Conservation (phyloP, 2,329 filamentous ascomycete genomes). For the Colletotrichum sp. region DNA sequence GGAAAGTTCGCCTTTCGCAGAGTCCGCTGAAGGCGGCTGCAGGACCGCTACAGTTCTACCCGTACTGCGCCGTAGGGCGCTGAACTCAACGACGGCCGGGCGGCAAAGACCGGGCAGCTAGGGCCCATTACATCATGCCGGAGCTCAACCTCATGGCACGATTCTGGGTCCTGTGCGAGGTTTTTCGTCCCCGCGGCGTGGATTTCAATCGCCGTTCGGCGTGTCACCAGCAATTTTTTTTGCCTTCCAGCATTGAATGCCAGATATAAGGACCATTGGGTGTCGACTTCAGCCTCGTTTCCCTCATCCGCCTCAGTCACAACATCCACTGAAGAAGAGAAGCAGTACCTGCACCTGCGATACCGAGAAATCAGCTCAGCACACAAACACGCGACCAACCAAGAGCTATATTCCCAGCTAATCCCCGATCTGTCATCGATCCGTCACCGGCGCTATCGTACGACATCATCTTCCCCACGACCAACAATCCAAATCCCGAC, state of each 20-base stretch:
- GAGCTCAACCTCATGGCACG: slow-evolving; percentile 16
- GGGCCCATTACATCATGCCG: slow-evolving; percentile 21
- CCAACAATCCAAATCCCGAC: slow-evolving; percentile 1
- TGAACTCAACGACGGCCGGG: background rate
- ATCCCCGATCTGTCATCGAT: slow-evolving; percentile 11
- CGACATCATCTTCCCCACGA: slow-evolving; percentile 10
- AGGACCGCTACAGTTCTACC: background rate
- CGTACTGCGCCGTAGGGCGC: background rate
- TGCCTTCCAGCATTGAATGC: background rate
- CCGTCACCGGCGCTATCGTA: slow-evolving; percentile 11
- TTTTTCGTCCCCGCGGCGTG: slow-evolving; percentile 8
- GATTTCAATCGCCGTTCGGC: slow-evolving; percentile 17
- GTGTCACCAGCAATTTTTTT: background rate
- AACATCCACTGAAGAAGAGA: background rate
- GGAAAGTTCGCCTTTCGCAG: slow-evolving; percentile 18
- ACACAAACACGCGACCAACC: background rate
- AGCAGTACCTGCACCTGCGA: background rate
- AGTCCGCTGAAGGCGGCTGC: background rate
- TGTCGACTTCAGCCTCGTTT: background rate
- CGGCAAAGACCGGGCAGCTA: slow-evolving; percentile 16
- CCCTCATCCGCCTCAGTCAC: background rate
- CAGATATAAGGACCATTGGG: slow-evolving; percentile 5
- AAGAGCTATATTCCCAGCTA: background rate
- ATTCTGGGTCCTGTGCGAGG: slow-evolving; percentile 11
- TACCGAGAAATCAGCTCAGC: background rate